Base-by-base conservation (phyloP, 2,329 filamentous ascomycete species). In the Pseudogymnoascus sp. region DNA sequence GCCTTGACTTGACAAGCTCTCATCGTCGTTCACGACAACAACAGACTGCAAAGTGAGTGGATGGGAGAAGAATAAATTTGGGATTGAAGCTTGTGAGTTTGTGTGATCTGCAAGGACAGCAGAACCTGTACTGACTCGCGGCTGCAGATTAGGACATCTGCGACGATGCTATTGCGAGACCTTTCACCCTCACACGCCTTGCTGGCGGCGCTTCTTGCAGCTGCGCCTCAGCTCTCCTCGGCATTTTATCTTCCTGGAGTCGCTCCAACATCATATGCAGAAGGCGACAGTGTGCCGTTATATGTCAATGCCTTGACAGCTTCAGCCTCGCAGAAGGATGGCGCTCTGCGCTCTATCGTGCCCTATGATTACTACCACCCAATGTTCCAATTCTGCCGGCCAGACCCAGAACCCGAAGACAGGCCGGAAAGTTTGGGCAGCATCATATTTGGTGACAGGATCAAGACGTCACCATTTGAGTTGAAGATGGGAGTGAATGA, bases 211-310 rank as follows among this genome's bases (percentile, higher is more conserved):
- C 71, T 85, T 55, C 71, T 86, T 37, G 75, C 78, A 55, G 48
- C 10, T 55, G 64, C 65, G 29, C 81, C 84, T 25, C 79, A 82
- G 65, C 73, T 85, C 36, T 76, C 80, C 12, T 81, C 85, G 2
- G 90, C 91, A 61, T 99, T 97, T 79, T 99, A 99, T 78, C 89
- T 99, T 40, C 94, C 93, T 37, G 94, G 94, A 68, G 92, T 97
- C 69, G 92, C 93, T 67, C 94, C 94, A 21, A 95, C 91, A 45
- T 93, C 93, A 62, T 99, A 99, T 79, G 86, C 89, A 70, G 78
- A 80, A 60, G 89, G 86, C 72, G 89, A 94, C 69, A 78, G 78
- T 27, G 94, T 99, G 25, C 90, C 92, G 25, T 83, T 99, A 58
- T 87, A 90, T 71, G 94, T 99, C 74, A 99, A 99, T 78, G 87